Evolutionary conservation across 164 flowering plant species (phyloP).

Genomic region (Aristolochia fimbriata): DNA sequence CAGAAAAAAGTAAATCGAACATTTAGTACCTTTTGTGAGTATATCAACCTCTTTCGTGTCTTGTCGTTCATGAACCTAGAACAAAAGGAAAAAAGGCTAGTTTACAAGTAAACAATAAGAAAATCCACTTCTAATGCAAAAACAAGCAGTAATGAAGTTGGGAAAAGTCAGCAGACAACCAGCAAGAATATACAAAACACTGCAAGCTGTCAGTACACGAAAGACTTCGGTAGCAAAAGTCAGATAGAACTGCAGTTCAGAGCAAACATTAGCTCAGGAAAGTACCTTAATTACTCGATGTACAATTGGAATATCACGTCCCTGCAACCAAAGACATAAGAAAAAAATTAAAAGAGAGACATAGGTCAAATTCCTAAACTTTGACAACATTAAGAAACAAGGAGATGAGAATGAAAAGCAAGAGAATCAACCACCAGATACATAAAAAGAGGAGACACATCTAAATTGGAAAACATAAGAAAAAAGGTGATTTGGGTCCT

Average conservation of each 20-base stretch:
- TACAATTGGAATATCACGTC: conserved; percentile 80
- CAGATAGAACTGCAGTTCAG: neutral
- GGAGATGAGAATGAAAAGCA: neutral
- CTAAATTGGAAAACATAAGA: too few relatives aligned
- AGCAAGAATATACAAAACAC: neutral
- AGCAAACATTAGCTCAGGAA: neutral
- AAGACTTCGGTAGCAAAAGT: neutral
- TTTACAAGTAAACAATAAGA: neutral
- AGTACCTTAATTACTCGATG: conserved; percentile 83
- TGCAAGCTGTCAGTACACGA: neutral
- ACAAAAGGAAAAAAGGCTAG: neutral
- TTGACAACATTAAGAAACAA: neutral
- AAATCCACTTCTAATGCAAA: neutral
- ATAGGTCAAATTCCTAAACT: neutral
- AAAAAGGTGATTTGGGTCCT: too few relatives aligned
- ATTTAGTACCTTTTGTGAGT: conserved; percentile 54
- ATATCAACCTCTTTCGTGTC: conserved; percentile 58
- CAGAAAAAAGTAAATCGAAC: too few relatives aligned
- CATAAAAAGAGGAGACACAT: neutral
- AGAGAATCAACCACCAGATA: neutral
- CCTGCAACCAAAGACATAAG: conserved; percentile 26
- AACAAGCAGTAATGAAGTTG: neutral
- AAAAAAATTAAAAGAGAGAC: neutral
- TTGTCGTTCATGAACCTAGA: conserved; percentile 62
- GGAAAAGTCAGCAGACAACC: neutral